phyloP scores from a whole-genome alignment of 1,139 yeast genomes.

The Hansenula sp. region DNA sequence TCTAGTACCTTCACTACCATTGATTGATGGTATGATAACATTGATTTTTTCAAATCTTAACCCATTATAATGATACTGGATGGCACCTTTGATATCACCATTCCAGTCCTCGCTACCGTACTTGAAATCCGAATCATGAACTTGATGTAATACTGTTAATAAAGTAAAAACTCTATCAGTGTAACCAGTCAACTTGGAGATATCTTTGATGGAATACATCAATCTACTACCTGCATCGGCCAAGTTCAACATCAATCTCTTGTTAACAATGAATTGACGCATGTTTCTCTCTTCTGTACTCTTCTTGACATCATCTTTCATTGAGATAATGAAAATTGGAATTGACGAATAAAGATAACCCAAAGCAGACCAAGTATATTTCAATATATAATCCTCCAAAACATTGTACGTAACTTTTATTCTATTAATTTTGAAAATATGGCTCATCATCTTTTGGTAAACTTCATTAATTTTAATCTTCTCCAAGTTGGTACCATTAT shows the following conservation, averaged over 20 bases:
- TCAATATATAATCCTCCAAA: slow-evolving; percentile 82
- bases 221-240: slow-evolving; percentile 97
- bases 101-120: slow-evolving; percentile 39
- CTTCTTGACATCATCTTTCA: slow-evolving; percentile 30
- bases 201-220: slow-evolving; percentile 92
- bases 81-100: slow-evolving; percentile 73
- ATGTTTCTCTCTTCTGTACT: slow-evolving; percentile 49
- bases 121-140: slow-evolving; percentile 66
- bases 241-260: slow-evolving; percentile 81
- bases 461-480: slow-evolving; percentile 60
- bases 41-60: slow-evolving; percentile 81
- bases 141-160: slow-evolving; percentile 73
- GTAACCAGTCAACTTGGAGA: slow-evolving; percentile 88
- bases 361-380: slow-evolving; percentile 93
- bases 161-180: slow-evolving; percentile 82
- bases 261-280: slow-evolving; percentile 88
- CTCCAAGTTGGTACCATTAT: slow-evolving; percentile 86
- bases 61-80: slow-evolving; percentile 76
- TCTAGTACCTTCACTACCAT: slow-evolving; percentile 51
- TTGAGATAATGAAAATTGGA: slow-evolving; percentile 61
- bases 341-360: slow-evolving; percentile 88
- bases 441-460: slow-evolving; percentile 55
- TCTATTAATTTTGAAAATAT: slow-evolving; percentile 37
- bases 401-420: slow-evolving; percentile 59
- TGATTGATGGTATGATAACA: slow-evolving; percentile 67